Evolutionary conservation across 352 stramenopile genomes (phyloP), one percentile per base, ranked within the genome.

Genomic region (Phytophthora sansomeana): DNA sequence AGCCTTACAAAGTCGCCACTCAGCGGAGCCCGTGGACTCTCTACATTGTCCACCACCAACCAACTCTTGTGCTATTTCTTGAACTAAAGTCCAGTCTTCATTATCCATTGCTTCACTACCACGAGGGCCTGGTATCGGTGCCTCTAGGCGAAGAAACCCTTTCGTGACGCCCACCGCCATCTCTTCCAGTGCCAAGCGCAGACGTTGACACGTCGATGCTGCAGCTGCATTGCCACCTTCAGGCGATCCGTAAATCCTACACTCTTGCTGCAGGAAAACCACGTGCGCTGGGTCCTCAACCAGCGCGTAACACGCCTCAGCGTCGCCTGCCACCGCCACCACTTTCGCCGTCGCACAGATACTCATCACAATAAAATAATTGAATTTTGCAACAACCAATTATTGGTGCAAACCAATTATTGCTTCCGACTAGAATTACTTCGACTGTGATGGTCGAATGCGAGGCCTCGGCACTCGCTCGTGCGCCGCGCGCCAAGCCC

Each of bases 141-240:
- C 17, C 39, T 73, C n/a, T 36, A 89, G 50, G 3, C 55, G 43
- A 30, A 92, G 52, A 38, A 81, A 80, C 2, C 69, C 78, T 39
- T 76, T 59, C 5, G 52, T 24, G 35, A 89, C 39, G 0, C 75
- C 74, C 1, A 85, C 58, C 2, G 69, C 63, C 21, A 90, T 63
- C 56, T 88, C 81, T 62, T 87, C 81, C 0, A 90, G 56, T 11
- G 70, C 61, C 49, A 92, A 67, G 6, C 74, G 73, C 38, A 88
- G 67, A 41, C 54, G 54, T 33, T 32, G 19, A 0, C 60, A 10
- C 2, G 24, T 29, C 49, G 50, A 35, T 5, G 19, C 14, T 42
- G 59, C 47, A 50, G 42, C 21, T n/a, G 44, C 26, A 9, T 21
- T 44, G 6, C 21, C 21, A 16, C 60, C 61, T 38, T 75, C 70